Evolutionary conservation across 208 protist genomes (phyloP), one percentile per base, ranked within the genome.

Genomic region (Leishmania tropica): DNA sequence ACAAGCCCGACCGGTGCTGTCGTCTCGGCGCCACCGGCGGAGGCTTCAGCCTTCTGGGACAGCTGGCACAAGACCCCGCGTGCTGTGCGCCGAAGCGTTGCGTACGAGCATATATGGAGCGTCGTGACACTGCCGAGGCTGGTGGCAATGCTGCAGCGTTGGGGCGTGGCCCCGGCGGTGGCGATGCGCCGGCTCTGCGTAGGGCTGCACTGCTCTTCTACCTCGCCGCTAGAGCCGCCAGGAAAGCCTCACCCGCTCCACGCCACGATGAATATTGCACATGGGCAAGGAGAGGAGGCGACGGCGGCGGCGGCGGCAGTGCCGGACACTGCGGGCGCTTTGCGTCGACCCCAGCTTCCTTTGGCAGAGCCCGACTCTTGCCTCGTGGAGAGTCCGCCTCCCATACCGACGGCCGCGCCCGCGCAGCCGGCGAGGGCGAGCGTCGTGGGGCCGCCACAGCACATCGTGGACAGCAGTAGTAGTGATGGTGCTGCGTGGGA

Each of bases 51-150:
- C 35, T 75, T 64, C 37, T 85, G 80, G 73, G 65, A 85, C 21
- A 86, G 80, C 51, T 90, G 80, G 84, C 72, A 77, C 37, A 37
- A 65, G 5, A 86, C 83, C 15, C 84, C 86, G 5, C 72, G 77
- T 1, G 68, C 62, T 31, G 75, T 85, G 10, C 81, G 80, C 3
- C 54, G 80, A 21, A 65, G 54, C 40, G 31, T 35, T 60, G 79
- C 90, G 47, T 86, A 84, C 70, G 79, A 84, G 19, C 48, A 74
- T 4, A 28, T 92, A 0, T 93, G 90, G 90, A 71, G 82, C 51
- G 83, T 92, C 45, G 77, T 93, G 40, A 89, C 85, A 53, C 78
- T 93, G 67, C 73, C 62, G 62, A 84, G 90, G 2, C 87, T 93
- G 76, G 76, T 85, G 40, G 83, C 84, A 60, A 68, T 93, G 51